Percentiles rank a stretch among this genome's conserved stretches.
Conservation (phyloP, 176 grass and related monocot species). For the Avena sativa region DNA sequence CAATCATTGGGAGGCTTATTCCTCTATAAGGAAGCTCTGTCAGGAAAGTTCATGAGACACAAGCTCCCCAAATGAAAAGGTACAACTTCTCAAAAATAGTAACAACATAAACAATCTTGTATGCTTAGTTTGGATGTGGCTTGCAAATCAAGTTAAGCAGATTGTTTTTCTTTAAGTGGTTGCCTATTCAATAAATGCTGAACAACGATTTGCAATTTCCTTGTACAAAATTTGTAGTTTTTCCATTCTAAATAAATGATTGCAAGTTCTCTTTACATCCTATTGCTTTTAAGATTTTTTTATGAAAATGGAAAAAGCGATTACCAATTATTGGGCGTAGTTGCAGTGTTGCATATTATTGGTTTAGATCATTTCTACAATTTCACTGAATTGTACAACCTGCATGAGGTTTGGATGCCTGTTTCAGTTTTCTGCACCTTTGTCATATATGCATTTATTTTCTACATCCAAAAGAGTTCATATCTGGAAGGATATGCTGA, state of each 20-base stretch:
- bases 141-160: neutral
- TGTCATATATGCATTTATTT: neutral
- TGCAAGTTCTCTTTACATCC: neutral
- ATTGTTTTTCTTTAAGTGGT: neutral
- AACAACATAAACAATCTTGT: neutral
- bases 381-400: neutral
- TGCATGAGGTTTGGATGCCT: neutral
- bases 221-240: neutral
- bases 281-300: neutral
- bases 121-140: neutral
- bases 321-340: neutral
- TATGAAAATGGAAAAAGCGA: neutral
- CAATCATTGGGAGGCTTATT: slow-evolving; percentile 60
- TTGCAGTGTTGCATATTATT: neutral
- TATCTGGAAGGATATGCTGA: neutral
- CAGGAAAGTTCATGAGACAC: neutral
- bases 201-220: neutral
- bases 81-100: neutral
- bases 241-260: neutral
- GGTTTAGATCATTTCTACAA: neutral
- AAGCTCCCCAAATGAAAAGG: slow-evolving; percentile 14
- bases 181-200: neutral
- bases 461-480: neutral
- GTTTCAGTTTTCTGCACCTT: neutral
- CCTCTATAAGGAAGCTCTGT: slow-evolving; percentile 46